These are phyloP conservation scores for Eruca vesicaria DNA, from an alignment of 441 rosid species.

Conservation along the genomic window DNA sequence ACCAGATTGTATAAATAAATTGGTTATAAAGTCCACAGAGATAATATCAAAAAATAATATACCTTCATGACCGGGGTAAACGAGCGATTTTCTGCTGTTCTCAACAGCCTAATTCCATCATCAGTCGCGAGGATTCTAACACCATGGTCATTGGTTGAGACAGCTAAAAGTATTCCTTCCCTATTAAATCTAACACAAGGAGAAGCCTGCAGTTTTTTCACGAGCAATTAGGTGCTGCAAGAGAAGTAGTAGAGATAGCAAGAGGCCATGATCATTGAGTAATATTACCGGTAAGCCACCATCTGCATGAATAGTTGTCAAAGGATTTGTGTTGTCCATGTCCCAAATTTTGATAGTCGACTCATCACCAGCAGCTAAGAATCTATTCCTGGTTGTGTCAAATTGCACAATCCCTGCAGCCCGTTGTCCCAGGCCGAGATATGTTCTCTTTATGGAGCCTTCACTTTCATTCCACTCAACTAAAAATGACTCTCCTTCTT, in stretches of 20 bases:
- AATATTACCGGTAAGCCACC: slow-evolving; percentile 18
- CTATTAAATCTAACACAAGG: slow-evolving; percentile 78
- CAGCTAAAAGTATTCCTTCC: slow-evolving; percentile 77
- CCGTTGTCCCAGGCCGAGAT: slow-evolving; percentile 18
- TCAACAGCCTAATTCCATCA: slow-evolving; percentile 69
- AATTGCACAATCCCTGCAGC: slow-evolving; percentile 13
- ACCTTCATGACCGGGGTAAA: slow-evolving; percentile 73
- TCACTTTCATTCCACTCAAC: slow-evolving; percentile 22
- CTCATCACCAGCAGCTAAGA: slow-evolving; percentile 21
- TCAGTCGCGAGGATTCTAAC: slow-evolving; percentile 74
- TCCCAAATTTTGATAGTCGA: slow-evolving; percentile 19
- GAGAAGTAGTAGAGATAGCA: not conserved
- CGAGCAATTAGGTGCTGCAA: slow-evolving; percentile 10
- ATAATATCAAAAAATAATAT: slow-evolving; percentile 18
- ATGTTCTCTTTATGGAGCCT: slow-evolving; percentile 9
- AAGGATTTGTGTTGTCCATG: slow-evolving; percentile 18
- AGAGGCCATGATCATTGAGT: not conserved
- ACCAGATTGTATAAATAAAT: slow-evolving; percentile 4
- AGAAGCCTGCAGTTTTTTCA: slow-evolving; percentile 54
- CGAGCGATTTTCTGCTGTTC: slow-evolving; percentile 61
- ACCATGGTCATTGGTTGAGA: slow-evolving; percentile 77
- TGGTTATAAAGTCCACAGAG: not conserved
- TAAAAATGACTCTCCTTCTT: slow-evolving; percentile 18
- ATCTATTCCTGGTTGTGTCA: slow-evolving; percentile 11
- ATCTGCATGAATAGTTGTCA: slow-evolving; percentile 18